Conservation (phyloP, 2,329 filamentous ascomycete species). For the Cladosporium oxysporum region DNA sequence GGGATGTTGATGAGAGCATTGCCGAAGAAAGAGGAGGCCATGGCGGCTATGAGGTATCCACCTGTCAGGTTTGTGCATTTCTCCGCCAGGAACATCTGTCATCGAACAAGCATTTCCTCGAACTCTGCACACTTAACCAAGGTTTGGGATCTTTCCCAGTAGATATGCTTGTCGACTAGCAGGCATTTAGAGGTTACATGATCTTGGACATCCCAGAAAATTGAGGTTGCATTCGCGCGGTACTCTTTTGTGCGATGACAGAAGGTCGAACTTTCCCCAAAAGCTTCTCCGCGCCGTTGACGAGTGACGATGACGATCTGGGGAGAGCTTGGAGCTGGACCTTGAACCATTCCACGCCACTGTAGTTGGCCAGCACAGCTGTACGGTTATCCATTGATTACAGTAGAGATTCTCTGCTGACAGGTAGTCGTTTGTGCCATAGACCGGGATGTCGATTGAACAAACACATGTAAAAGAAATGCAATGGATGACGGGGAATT, state of each 20-base stretch:
- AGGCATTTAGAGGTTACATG: neutral
- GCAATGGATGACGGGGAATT: too few relatives aligned
- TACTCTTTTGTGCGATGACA: neutral
- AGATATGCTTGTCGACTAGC: neutral
- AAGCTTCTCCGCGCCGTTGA: slow-evolving; percentile 3
- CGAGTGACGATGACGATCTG: neutral
- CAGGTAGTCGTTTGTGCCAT: neutral
- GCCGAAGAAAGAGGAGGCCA: slow-evolving; percentile 8
- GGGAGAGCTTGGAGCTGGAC: slow-evolving; percentile 10
- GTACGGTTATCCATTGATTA: neutral
- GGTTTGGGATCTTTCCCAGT: neutral
- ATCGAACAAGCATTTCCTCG: neutral
- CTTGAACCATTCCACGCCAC: neutral
- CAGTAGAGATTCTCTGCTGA: neutral
- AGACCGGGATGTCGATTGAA: neutral
- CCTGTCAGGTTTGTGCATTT: neutral
- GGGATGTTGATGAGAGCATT: neutral
- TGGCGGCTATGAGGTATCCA: neutral
- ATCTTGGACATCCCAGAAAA: neutral
- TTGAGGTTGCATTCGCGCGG: neutral
- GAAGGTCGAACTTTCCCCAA: neutral
- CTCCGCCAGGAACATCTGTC: neutral
- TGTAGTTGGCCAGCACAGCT: neutral
- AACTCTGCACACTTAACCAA: neutral
- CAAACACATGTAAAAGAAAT: neutral